Conservation (phyloP, 768 basidiomycete genomes). For the Macrolepiota dolichaula region DNA sequence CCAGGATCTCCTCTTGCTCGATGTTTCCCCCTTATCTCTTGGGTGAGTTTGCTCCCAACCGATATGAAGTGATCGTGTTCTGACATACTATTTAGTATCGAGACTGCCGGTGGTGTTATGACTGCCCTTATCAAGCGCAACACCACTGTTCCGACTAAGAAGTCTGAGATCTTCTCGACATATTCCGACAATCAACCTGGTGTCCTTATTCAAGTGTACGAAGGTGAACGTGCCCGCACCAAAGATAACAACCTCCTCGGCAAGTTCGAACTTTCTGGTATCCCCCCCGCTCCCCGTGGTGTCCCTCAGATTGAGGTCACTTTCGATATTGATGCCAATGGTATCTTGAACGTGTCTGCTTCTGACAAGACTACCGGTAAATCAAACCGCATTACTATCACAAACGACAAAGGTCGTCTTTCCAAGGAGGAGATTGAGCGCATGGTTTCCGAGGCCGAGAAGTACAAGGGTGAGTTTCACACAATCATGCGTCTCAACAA, state of each 20-base stretch:
- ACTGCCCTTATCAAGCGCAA: conserved; percentile 98
- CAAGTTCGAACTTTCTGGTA: conserved; percentile 96
- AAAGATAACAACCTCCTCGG: conserved; percentile 99
- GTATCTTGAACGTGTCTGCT: conserved; percentile 94
- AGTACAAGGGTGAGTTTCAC: conserved; percentile 66
- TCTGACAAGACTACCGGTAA: conserved; percentile 97
- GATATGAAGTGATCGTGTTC: conserved; percentile 19
- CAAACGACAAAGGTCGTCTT: conserved; percentile 94
- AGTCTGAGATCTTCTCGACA: conserved; percentile 97
- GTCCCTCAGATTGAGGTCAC: conserved; percentile 98
- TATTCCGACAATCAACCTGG: conserved; percentile 99
- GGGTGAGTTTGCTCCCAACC: conserved; percentile 35
- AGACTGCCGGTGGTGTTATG: conserved; percentile 99
- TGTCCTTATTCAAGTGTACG: conserved; percentile 97
- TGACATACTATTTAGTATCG: conserved; percentile 57
- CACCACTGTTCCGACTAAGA: conserved; percentile 98
- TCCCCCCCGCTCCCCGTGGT: conserved; percentile 95
- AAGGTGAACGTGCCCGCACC: conserved; percentile 97
- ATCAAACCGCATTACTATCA: conserved; percentile 91
- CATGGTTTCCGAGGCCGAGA: conserved; percentile 94
- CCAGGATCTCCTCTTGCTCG: conserved; percentile 92
- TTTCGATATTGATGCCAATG: conserved; percentile 97
- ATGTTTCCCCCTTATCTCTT: conserved; percentile 85
- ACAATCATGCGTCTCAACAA: neutral
- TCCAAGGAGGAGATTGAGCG: conserved; percentile 98